Evolutionary conservation across 2,329 filamentous ascomycete species (phyloP), one percentile per base, ranked within the genome.

Genomic region (Ophiostoma angusticollis): DNA sequence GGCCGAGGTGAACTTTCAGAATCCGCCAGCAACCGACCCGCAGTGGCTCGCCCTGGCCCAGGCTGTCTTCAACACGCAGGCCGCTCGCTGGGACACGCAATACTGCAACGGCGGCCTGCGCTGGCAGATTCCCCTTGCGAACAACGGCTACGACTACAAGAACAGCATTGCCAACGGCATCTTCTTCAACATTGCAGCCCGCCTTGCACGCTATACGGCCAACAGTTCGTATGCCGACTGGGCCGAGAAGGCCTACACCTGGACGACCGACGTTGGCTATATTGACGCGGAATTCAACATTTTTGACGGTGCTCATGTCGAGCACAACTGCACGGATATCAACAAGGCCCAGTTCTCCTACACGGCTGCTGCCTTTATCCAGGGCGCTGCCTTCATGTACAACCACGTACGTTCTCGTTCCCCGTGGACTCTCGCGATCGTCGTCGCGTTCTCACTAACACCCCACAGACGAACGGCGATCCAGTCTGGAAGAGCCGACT

Each of bases 191-290:
- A 57, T 79, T 8, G 73, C 69, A 8, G 71, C 83, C 13, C 75
- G 84, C 6, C 68, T 89, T 12, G 81, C 79, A 0, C 67, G 77
- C 16, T 86, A 84, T 54, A 84, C 79, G 0, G 62, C 61, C 16
- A 81, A 84, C 49, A 50, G 62, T 0, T 79, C 77, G 0, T 85
- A 84, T 49, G 67, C 68, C 2, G 62, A 74, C 5, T 72, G 71
- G 57, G 79, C 79, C 0, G 64, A 66, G 21, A 70, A 70, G 49
- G 66, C 69, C 0, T 84, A 70, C 61, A 63, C 82, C 34, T 80
- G 80, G 72, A 64, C 74, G 3, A 58, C 56, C 39, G 50, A 51
- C 9, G 60, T 75, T 6, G 60, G 67, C 2, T 70, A 79, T 42
- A 69, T 86, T 34, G 72, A 79, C 42, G 59, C 70, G 18, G 57